Evolutionary conservation across 805 yeast genomes (phyloP).

Genomic region (Middelhovenomyces tepae): DNA sequence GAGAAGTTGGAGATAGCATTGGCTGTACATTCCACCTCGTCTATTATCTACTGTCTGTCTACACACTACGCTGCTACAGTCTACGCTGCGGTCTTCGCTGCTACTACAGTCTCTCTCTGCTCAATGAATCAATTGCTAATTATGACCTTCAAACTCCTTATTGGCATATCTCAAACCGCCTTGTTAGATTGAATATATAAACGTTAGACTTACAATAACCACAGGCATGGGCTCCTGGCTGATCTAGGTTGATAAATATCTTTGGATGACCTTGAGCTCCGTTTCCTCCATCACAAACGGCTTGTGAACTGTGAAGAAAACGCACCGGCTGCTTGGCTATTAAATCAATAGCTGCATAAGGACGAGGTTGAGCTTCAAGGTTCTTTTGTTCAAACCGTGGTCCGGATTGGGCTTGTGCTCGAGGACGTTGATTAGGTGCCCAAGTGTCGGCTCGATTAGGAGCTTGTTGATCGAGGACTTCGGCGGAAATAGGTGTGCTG

Average conservation of each 20-base stretch:
- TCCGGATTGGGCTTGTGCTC: constrained; percentile 47
- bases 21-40: too few relatives aligned
- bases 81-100: too few relatives aligned
- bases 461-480: constrained; percentile 42
- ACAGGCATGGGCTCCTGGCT: constrained; percentile 62
- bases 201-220: constrained; percentile 48
- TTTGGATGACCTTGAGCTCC: constrained; percentile 77
- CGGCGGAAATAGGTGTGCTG: too few relatives aligned
- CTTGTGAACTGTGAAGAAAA: constrained; percentile 52
- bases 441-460: constrained; percentile 67
- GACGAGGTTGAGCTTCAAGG: constrained; percentile 60
- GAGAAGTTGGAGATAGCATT: too few relatives aligned
- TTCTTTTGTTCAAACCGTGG: constrained; percentile 69
- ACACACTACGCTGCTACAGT: too few relatives aligned
- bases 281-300: constrained; percentile 68
- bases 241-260: constrained; percentile 71
- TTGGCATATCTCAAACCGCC: constrained; percentile 43
- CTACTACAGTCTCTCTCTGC: too few relatives aligned
- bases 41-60: too few relatives aligned
- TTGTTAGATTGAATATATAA: background rate
- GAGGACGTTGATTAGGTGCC: constrained; percentile 60
- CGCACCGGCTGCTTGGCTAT: constrained; percentile 66
- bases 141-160: constrained; percentile 12
- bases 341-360: constrained; percentile 77
- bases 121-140: too few relatives aligned